Evolutionary conservation across 2,329 filamentous ascomycete species (phyloP), one percentile per base, ranked within the genome.

Genomic region (Cladosporium sp.): DNA sequence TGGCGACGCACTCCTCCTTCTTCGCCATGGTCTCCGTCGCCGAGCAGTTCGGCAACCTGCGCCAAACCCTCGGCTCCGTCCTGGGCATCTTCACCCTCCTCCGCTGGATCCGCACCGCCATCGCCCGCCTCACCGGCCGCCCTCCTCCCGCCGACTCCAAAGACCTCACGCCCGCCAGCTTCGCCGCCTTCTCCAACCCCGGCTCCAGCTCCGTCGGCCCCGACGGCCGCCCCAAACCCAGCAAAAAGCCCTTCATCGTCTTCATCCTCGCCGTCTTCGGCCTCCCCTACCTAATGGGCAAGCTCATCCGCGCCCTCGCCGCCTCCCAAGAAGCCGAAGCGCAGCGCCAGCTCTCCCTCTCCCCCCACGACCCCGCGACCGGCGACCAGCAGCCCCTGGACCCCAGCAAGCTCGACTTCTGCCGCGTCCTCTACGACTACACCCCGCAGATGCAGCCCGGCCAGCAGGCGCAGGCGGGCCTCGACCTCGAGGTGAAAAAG

Each of bases 1-100:
- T 98, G 95, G 93, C 95, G 31, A 98, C 93, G 0, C 93, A 98
- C 72, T 96, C 91, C 5, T 95, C 89, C 50, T 98, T 98, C 72
- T 98, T 97, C 66, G 93, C 93, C 52, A 97, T 98, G 91, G 88
- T 98, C 37, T 93, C 92, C 8, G 95, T 98, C 37, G 93, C 93
- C 46, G 95, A 98, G 70, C 93, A 98, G 70, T 95, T 98, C 63
- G 87, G 90, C 55, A 95, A 92, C 64, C 77, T 98, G 45, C 86
- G 90, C 59, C 91, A 95, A 67, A 95, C 92, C 0, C 82, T 98
- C 11, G 93, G 95, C 57, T 95, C 90, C 3, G 85, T 96, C 9
- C 76, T 98, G 37, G 93, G 93, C 38, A 95, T 98, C 66, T 98
- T 95, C 73, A 95, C 93, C 9, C 69, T 98, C 38, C 86, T 98